phyloP scores from a whole-genome alignment of 192 early-diverging fungal species.

The Phycomyces blakesleeanus region DNA sequence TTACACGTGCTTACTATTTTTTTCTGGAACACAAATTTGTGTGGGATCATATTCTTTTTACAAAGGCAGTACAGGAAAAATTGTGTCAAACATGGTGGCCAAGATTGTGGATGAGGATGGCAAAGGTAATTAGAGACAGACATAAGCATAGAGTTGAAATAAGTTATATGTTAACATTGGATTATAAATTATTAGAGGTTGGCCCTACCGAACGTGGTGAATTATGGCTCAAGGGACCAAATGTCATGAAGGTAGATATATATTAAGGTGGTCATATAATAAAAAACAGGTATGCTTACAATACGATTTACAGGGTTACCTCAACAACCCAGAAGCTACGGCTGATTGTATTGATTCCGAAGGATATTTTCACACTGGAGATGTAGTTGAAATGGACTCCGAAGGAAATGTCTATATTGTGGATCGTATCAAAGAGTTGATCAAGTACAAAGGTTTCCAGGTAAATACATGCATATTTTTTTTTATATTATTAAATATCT shows the following conservation, averaged over 20 bases:
- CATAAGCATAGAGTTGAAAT: not conserved
- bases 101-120: constrained; percentile 73
- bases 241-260: constrained; percentile 65
- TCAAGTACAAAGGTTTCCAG: constrained; percentile 60
- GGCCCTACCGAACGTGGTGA: constrained; percentile 63
- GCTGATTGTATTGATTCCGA: constrained; percentile 44
- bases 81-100: constrained; percentile 70
- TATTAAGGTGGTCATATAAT: not conserved
- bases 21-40: not conserved
- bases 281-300: not conserved
- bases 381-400: constrained; percentile 53
- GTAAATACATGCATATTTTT: constrained; percentile 5
- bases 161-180: not conserved
- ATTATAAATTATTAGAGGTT: constrained; percentile 36
- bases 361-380: constrained; percentile 52
- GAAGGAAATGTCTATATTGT: constrained; percentile 62
- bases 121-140: constrained; percentile 30
- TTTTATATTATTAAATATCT: not conserved
- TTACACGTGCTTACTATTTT: not conserved
- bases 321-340: constrained; percentile 44
- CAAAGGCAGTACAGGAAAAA: constrained; percentile 58
- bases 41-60: not conserved
- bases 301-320: constrained; percentile 31
- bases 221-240: constrained; percentile 72
- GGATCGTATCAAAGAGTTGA: constrained; percentile 71